Evolutionary conservation across 257 asterid genomes (phyloP).

Genomic region (Solanum corneliomulleri): DNA sequence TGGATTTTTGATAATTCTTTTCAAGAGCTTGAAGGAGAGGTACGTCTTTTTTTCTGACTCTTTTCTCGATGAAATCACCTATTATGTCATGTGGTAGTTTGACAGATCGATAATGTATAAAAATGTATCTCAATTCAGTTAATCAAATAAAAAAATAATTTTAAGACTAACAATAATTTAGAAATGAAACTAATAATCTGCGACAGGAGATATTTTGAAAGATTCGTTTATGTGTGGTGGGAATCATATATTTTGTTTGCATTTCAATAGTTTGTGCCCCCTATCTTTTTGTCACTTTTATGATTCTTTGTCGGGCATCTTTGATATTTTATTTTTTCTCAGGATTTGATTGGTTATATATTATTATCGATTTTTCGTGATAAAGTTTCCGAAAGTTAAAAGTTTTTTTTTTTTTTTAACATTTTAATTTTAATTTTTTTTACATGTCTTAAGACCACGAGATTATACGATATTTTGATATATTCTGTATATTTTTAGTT

Average conservation of each 20-base stretch:
- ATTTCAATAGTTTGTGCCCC: background rate
- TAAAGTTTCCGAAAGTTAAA: too few species aligned
- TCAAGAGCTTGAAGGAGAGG: background rate
- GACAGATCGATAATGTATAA: accelerated
- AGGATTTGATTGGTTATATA: background rate
- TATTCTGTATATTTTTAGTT: background rate
- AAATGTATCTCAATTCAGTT: accelerated
- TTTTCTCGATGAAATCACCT: background rate
- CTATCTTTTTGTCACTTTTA: background rate
- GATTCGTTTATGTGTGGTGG: background rate
- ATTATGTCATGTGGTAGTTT: accelerated
- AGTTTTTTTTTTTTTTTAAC: too few species aligned
- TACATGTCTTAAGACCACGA: too few species aligned
- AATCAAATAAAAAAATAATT: accelerated
- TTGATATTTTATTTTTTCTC: too few species aligned
- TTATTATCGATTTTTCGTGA: background rate
- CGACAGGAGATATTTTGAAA: too few species aligned
- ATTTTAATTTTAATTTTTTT: too few species aligned
- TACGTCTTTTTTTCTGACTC: background rate
- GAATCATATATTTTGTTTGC: background rate
- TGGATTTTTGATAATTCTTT: slow-evolving; percentile 6
- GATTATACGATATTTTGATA: background rate
- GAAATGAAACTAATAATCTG: too few species aligned
- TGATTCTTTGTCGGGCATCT: background rate
- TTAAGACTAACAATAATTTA: too few species aligned